Evolutionary conservation across 2,329 filamentous ascomycete genomes (phyloP), one percentile per base, ranked within the genome.

Genomic region (Aspergillus pseudotamarii): DNA sequence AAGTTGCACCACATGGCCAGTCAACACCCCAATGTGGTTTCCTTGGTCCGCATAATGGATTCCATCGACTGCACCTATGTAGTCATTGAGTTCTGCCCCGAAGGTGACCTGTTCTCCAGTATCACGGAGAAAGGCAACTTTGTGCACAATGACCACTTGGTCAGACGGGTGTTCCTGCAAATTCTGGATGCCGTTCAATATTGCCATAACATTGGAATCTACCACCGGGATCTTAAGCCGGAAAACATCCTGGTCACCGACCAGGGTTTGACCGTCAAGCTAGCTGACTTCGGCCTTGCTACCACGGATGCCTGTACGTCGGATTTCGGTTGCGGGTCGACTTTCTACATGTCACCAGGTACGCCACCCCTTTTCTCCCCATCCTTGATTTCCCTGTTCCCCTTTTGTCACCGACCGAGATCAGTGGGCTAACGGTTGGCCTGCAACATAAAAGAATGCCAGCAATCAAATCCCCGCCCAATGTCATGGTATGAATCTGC

Each of bases 331-430:
- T 99, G 95, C 78, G 95, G 95, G 67, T 98, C 95, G 36, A 98
- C 94, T 16, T 98, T 98, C 75, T 99, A 99, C 83, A 99, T 98
- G 95, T 97, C 93, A 75, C 95, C 95, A 87, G 94, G 94, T 97
- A 91, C 79, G 87, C 83, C 68, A 55, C 48, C 46, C 55, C 64
- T 62, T 58, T 66, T 60, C 53, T 62, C 28, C 32, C 34, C 38
- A 57, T 46, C 10, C 12, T 23, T 36, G 10, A 16, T 36, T 19
- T 8, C 38, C 19, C 26, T 26, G 26, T 6, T n/a, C 21, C 34
- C 34, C 19, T 34, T 53, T 30, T 38, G 57, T 57, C 61, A 59
- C 64, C 41, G 32, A 9, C 59, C 61, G 56, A 46, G 26, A 45
- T 16, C 56, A 55, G 32, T 38, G 32, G 32, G 51, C 51, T 55